A percentile compares a stretch with the other conserved stretches of the same genome.
Conservation (phyloP, 2,329 filamentous ascomycete genomes). For the Teratosphaeria gauchensis region DNA sequence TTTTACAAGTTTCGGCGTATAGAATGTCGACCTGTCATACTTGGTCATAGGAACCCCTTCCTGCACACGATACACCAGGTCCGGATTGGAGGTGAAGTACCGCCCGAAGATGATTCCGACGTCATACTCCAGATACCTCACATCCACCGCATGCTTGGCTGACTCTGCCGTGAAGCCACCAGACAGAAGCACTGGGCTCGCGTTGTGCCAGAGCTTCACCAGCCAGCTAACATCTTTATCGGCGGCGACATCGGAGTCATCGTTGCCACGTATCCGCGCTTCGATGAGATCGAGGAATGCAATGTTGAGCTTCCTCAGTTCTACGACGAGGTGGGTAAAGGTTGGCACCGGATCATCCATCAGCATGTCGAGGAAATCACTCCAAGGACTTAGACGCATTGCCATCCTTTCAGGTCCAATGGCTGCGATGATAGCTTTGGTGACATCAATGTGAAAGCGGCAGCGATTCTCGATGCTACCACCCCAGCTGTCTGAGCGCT, state of each 20-base stretch:
- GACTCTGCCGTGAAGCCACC: conserved; percentile 31
- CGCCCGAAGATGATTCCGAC: conserved; percentile 38
- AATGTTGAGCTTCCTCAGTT: conserved; percentile 41
- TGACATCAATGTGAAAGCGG: conserved; percentile 48
- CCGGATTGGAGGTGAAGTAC: conserved; percentile 40
- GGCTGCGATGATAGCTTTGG: conserved; percentile 33
- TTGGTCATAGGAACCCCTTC: conserved; percentile 31
- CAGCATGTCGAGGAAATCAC: conserved; percentile 50
- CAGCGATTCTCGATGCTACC: conserved; percentile 44
- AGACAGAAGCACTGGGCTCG: conserved; percentile 39
- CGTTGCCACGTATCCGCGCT: conserved; percentile 37
- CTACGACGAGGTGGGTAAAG: conserved; percentile 46
- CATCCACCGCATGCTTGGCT: conserved; percentile 23
- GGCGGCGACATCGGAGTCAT: conserved; percentile 28
- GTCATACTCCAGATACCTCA: conserved; percentile 30
- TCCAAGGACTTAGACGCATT: conserved; percentile 53
- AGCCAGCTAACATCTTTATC: conserved; percentile 35
- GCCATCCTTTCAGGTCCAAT: conserved; percentile 37
- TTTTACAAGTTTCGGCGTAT: conserved; percentile 27
- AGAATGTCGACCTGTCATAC: conserved; percentile 39
- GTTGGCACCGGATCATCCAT: conserved; percentile 54
- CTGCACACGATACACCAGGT: conserved; percentile 37
- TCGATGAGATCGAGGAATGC: conserved; percentile 53
- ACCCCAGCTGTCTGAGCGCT: conserved; percentile 42
- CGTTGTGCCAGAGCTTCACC: conserved; percentile 35